Conservation (phyloP, 805 yeast species). For the Lipomyces sp. region DNA sequence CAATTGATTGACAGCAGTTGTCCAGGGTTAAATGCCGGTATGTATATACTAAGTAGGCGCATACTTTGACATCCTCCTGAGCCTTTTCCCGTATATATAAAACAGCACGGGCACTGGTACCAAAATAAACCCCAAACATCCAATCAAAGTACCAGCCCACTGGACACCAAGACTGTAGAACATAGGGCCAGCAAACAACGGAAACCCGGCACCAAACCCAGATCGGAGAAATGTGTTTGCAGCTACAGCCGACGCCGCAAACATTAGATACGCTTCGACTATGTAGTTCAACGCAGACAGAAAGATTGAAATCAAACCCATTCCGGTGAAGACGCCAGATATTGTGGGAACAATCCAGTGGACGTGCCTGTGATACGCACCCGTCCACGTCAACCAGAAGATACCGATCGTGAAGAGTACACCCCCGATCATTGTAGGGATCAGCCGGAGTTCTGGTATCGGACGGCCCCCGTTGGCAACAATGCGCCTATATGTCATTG, state of each 20-base stretch:
- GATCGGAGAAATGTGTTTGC: constrained; percentile 72
- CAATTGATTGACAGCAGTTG: no score
- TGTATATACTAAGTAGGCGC: constrained; percentile 30
- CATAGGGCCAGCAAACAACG: constrained; percentile 71
- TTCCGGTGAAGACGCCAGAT: constrained; percentile 67
- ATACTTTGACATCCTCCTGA: constrained; percentile 17
- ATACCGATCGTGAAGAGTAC: constrained; percentile 68
- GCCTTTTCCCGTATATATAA: constrained; percentile 57
- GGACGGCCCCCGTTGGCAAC: constrained; percentile 28
- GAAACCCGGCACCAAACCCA: constrained; percentile 66
- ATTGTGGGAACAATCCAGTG: constrained; percentile 83
- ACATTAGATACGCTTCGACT: constrained; percentile 67
- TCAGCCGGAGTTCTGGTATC: constrained; percentile 72
- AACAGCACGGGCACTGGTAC: constrained; percentile 70
- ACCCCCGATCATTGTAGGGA: constrained; percentile 68
- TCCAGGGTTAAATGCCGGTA: not conserved
- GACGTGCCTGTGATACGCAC: constrained; percentile 61
- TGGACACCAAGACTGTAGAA: constrained; percentile 66
- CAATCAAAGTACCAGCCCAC: constrained; percentile 76
- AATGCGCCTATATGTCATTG: constrained; percentile 2
- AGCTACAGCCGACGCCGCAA: constrained; percentile 78
- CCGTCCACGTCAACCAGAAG: constrained; percentile 81
- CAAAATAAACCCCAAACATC: constrained; percentile 60
- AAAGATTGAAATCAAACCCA: constrained; percentile 70
- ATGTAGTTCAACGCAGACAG: constrained; percentile 71